Conservation (phyloP, 2,329 filamentous ascomycete species). For the Arachnomyces sp. region DNA sequence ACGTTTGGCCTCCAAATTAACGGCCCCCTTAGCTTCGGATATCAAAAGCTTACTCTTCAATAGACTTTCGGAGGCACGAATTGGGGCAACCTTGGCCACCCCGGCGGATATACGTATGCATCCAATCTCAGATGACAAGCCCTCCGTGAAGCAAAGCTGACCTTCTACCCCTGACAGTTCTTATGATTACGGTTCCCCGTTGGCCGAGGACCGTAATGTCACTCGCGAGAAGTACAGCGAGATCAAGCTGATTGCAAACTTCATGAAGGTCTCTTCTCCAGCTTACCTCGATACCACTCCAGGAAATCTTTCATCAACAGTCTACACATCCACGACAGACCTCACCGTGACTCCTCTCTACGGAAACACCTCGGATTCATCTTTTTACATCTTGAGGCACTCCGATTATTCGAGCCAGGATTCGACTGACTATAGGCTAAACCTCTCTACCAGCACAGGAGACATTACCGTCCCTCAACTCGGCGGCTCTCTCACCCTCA, state of each 20-base stretch:
- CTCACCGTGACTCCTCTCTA: constrained; percentile 55
- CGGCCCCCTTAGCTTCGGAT: neutral
- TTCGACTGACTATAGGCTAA: constrained; percentile 55
- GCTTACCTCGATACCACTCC: constrained; percentile 56
- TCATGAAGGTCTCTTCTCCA: constrained; percentile 59
- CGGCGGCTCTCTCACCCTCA: constrained; percentile 29
- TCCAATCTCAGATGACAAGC: too few species aligned
- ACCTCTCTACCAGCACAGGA: constrained; percentile 39
- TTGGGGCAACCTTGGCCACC: constrained; percentile 70
- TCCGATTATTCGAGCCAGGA: constrained; percentile 52
- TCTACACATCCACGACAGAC: constrained; percentile 47
- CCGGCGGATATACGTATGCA: constrained; percentile 49
- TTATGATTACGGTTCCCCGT: constrained; percentile 55
- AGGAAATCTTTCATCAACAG: constrained; percentile 31
- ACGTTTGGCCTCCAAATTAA: constrained; percentile 10
- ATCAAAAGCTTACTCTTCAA: neutral
- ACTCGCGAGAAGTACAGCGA: constrained; percentile 70
- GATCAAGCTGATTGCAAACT: constrained; percentile 66
- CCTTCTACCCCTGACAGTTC: constrained; percentile 25
- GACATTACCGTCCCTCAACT: constrained; percentile 34
- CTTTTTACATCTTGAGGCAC: constrained; percentile 62
- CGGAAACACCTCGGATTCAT: constrained; percentile 44
- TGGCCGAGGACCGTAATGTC: constrained; percentile 61
- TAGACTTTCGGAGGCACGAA: constrained; percentile 66
- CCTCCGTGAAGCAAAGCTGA: too few species aligned